Conservation (phyloP, 345 rosid species). For the Moringa oleifera region DNA sequence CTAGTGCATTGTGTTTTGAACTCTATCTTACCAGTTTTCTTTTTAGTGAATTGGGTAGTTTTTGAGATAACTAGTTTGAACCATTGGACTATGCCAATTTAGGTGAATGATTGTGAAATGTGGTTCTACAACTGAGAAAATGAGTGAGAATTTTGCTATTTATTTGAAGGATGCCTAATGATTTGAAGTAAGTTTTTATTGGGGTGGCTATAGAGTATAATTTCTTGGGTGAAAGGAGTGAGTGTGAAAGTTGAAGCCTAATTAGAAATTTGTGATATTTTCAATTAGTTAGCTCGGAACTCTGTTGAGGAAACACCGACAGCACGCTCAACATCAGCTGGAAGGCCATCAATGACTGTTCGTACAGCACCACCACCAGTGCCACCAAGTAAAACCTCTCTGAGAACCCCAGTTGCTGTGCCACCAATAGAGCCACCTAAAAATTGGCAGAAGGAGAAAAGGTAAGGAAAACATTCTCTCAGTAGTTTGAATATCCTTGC, state of each 20-base stretch:
- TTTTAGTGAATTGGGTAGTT: constrained; percentile 1
- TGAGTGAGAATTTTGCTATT: neutral
- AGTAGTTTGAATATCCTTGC: no score
- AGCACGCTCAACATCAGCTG: constrained; percentile 51
- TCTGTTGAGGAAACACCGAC: constrained; percentile 36
- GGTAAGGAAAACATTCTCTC: constrained; percentile 38
- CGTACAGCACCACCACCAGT: constrained; percentile 48
- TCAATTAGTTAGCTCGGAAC: constrained; percentile 48
- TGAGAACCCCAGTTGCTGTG: constrained; percentile 54
- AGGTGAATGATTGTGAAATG: constrained; percentile 24
- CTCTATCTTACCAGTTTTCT: neutral
- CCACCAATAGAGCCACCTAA: constrained; percentile 65
- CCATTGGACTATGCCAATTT: constrained; percentile 5
- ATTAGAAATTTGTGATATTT: constrained; percentile 13
- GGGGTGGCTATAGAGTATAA: neutral
- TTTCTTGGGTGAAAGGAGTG: no score
- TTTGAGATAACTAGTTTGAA: neutral
- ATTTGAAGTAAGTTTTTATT: neutral
- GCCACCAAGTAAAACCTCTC: constrained; percentile 50
- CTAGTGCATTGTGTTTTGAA: constrained; percentile 3
- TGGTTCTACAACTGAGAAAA: constrained; percentile 6
- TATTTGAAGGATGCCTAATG: neutral
- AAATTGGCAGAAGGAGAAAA: constrained; percentile 47
- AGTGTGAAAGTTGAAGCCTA: constrained; percentile 13
- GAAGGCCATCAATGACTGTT: constrained; percentile 47